These are phyloP conservation scores for Vigna trinervia DNA, from an alignment of 306 rosid genomes.

Conservation along the genomic window DNA sequence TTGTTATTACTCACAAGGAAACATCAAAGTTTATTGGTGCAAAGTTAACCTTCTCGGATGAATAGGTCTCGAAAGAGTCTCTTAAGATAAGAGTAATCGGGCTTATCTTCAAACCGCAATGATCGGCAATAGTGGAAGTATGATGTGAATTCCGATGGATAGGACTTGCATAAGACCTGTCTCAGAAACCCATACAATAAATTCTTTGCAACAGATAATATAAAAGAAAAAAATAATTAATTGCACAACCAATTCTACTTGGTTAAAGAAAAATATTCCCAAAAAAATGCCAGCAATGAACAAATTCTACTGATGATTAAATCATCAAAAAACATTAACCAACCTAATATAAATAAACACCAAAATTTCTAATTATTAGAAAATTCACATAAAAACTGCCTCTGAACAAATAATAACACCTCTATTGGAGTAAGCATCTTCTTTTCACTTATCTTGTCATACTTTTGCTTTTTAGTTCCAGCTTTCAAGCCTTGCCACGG, in stretches of 20 bases:
- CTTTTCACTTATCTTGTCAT: slow-evolving; percentile 98
- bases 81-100: slow-evolving; percentile 93
- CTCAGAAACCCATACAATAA: slow-evolving; percentile 35
- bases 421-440: slow-evolving; percentile 95
- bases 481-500: slow-evolving; percentile 99
- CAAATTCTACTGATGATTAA: slow-evolving; percentile 4
- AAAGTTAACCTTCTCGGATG: slow-evolving; percentile 85
- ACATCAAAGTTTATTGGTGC: slow-evolving; percentile 23
- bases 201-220: slow-evolving; percentile 34
- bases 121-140: slow-evolving; percentile 95
- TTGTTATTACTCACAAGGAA: slow-evolving; percentile 2
- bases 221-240: slow-evolving; percentile 9
- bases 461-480: slow-evolving; percentile 93
- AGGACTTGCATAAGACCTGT: slow-evolving; percentile 87
- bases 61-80: slow-evolving; percentile 95
- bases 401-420: slow-evolving; percentile 58
- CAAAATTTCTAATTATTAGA: slow-evolving; percentile 22
- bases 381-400: slow-evolving; percentile 33
- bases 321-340: slow-evolving; percentile 1
- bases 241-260: not conserved
- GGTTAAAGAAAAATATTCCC: not conserved
- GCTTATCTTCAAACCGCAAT: slow-evolving; percentile 95
- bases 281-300: not conserved
- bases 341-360: slow-evolving; percentile 4
- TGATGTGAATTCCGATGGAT: slow-evolving; percentile 88